A percentile compares a stretch with the other conserved stretches of the same genome.
These are phyloP conservation scores for Rhizodiscina lignyota DNA, from an alignment of 495 filamentous ascomycete genomes.

Conservation along the genomic window DNA sequence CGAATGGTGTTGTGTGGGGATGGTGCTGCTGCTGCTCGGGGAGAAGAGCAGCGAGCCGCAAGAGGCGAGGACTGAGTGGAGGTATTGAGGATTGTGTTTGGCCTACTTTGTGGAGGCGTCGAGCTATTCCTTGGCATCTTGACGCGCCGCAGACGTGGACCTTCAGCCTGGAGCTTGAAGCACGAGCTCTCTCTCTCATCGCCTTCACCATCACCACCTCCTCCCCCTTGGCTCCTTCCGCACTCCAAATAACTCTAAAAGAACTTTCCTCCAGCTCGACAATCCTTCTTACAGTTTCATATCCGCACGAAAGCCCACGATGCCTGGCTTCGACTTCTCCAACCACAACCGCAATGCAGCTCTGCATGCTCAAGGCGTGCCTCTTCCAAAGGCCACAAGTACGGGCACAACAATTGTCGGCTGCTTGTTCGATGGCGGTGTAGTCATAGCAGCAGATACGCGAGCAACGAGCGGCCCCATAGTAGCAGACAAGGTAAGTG, in stretches of 20 bases:
- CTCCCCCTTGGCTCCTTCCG: slow-evolving; percentile 8
- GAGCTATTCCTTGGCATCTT: too few relatives aligned
- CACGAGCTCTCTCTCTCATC: slow-evolving; percentile 7
- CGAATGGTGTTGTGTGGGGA: slow-evolving; percentile 7
- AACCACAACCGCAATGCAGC: slow-evolving; percentile 98
- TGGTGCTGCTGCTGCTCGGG: too few relatives aligned
- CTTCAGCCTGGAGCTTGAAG: too few relatives aligned
- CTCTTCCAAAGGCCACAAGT: slow-evolving; percentile 91
- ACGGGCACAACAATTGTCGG: slow-evolving; percentile 99
- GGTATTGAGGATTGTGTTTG: too few relatives aligned
- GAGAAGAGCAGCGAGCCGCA: too few relatives aligned
- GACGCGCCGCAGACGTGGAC: too few relatives aligned
- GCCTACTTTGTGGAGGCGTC: too few relatives aligned
- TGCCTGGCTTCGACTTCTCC: slow-evolving; percentile 99
- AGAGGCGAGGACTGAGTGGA: too few relatives aligned
- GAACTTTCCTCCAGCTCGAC: background rate
- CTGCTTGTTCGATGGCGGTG: slow-evolving; percentile 90
- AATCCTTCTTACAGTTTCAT: background rate
- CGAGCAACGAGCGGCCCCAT: slow-evolving; percentile 95
- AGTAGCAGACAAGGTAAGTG: slow-evolving; percentile 82
- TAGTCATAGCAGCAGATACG: slow-evolving; percentile 96
- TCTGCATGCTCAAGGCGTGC: slow-evolving; percentile 81
- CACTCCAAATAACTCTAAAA: background rate
- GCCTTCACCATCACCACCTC: slow-evolving; percentile 11
- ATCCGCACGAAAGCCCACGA: too few relatives aligned